Evolutionary conservation across 345 rosid species (phyloP).

Genomic region (sweet orange (Citrus sinensis)): DVS_A1.0 CM039161.1:6345501-6346000

Average conservation of each 20-base stretch:
- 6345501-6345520: constrained; percentile 40
- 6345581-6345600: too few species aligned
- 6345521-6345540: constrained; percentile 42
- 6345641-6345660: too few species aligned
- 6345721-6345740: constrained; percentile 32
- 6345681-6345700: constrained; percentile 47
- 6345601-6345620: too few species aligned
- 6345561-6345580: too few species aligned
- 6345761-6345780: constrained; percentile 1
- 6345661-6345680: too few species aligned
- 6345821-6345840: not conserved
- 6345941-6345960: not conserved
- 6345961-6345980: not conserved
- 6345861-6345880: constrained; percentile 25
- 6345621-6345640: too few species aligned
- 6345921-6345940: constrained; percentile 55
- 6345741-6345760: not conserved
- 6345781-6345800: not conserved
- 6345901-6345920: constrained; percentile 63
- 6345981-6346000: not conserved
- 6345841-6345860: too few species aligned
- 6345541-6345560: constrained; percentile 33
- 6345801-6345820: not conserved
- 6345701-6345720: constrained; percentile 61
- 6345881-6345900: constrained; percentile 44